Conservation (phyloP, 371 early-diverging fungal genomes). For the Syncephalastrum monosporum region DNA sequence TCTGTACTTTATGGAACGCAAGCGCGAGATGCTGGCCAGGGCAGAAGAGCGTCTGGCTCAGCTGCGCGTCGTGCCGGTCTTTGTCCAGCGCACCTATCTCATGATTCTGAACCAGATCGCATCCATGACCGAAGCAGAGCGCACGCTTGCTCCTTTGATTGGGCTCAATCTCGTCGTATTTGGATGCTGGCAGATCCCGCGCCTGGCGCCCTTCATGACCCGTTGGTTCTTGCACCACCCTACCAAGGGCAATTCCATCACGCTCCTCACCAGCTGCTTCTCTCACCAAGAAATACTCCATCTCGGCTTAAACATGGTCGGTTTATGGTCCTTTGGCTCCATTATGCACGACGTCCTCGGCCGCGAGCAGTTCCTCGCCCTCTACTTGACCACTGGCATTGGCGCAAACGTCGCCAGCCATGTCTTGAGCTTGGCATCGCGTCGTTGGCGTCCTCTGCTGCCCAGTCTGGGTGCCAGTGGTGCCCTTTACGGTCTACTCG, state of each 20-base stretch:
- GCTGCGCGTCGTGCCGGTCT: slow-evolving; percentile 34
- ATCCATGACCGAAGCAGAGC: slow-evolving; percentile 45
- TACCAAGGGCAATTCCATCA: slow-evolving; percentile 48
- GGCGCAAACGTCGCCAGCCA: slow-evolving; percentile 67
- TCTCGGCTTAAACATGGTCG: slow-evolving; percentile 69
- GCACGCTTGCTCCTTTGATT: slow-evolving; percentile 58
- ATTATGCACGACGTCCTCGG: slow-evolving; percentile 50
- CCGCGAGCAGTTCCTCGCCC: slow-evolving; percentile 73
- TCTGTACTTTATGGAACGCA: slow-evolving; percentile 18
- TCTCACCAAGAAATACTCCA: slow-evolving; percentile 66
- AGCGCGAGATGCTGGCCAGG: background rate
- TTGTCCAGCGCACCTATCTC: slow-evolving; percentile 42
- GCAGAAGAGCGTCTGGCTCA: slow-evolving; percentile 9
- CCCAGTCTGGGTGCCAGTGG: slow-evolving; percentile 81
- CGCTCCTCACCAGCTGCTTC: slow-evolving; percentile 68
- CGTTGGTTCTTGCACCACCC: slow-evolving; percentile 74
- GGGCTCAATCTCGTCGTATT: slow-evolving; percentile 71
- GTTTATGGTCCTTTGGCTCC: slow-evolving; percentile 61
- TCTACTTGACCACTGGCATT: slow-evolving; percentile 69
- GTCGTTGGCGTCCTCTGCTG: slow-evolving; percentile 45
- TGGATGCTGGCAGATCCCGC: slow-evolving; percentile 67
- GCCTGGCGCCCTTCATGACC: slow-evolving; percentile 63
- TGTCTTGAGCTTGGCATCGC: slow-evolving; percentile 42
- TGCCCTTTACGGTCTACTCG: slow-evolving; percentile 69
- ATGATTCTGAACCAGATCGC: slow-evolving; percentile 43